Percentiles rank a stretch among this genome's conserved stretches.
phyloP scores from a whole-genome alignment of 2,329 filamentous ascomycete species.

The Westerdykella aurantiaca region DNA sequence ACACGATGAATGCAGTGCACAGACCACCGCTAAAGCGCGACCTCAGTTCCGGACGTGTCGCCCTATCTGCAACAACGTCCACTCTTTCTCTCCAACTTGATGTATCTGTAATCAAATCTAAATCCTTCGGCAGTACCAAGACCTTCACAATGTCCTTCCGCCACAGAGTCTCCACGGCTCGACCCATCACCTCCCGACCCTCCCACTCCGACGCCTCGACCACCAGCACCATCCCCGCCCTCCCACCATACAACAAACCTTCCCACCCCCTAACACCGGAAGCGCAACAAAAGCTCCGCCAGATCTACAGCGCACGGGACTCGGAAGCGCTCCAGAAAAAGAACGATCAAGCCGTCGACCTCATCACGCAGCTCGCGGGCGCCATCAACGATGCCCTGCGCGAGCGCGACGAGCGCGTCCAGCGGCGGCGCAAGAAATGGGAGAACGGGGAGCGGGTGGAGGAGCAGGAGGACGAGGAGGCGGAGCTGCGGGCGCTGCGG shows the following conservation, averaged over 20 bases:
- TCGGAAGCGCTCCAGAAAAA: conserved; percentile 45
- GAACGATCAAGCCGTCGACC: conserved; percentile 42
- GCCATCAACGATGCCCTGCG: conserved; percentile 53
- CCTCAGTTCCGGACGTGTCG: no score
- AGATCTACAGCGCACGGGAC: conserved; percentile 40
- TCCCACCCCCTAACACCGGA: conserved; percentile 46
- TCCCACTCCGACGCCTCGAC: conserved; percentile 10
- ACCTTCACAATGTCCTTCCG: conserved; percentile 19
- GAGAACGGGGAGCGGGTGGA: conserved; percentile 33
- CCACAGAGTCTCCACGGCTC: conserved; percentile 13
- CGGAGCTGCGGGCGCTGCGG: conserved; percentile 36
- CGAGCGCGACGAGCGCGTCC: conserved; percentile 35
- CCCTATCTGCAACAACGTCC: no score
- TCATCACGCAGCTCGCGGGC: conserved; percentile 47
- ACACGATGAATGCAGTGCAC: no score
- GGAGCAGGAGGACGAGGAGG: conserved; percentile 36
- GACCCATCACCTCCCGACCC: conserved; percentile 12
- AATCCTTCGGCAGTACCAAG: not conserved
- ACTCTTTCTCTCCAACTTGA: no score
- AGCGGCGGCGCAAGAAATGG: conserved; percentile 28
- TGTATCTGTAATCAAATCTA: not conserved
- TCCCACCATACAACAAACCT: conserved; percentile 51
- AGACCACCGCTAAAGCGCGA: no score
- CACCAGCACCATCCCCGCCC: conserved; percentile 6
- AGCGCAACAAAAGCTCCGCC: conserved; percentile 43